Conservation (phyloP, 306 rosid genomes). For the Cyamopsis tetragonoloba region DNA sequence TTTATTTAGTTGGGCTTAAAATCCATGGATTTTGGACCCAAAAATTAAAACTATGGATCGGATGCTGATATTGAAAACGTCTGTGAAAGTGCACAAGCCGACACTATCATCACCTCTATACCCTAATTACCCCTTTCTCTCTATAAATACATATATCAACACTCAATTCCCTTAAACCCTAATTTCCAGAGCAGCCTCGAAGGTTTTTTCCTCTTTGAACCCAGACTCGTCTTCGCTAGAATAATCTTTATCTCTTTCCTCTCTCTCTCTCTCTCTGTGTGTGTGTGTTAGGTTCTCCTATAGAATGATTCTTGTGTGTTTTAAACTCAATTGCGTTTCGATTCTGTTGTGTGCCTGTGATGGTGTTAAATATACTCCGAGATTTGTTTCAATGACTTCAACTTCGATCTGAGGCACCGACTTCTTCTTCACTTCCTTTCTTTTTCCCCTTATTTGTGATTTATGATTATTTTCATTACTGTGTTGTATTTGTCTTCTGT, state of each 20-base stretch:
- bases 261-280: not conserved
- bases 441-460: accelerated
- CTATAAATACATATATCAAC: not conserved
- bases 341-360: conserved; percentile 44
- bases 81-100: not conserved
- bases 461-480: not conserved
- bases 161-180: not conserved
- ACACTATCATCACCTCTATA: not conserved
- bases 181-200: not conserved
- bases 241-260: too few relatives aligned
- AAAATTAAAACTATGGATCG: too few relatives aligned
- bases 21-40: too few relatives aligned
- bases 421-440: not conserved
- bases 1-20: too few relatives aligned
- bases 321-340: too few relatives aligned
- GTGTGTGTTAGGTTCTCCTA: too few relatives aligned
- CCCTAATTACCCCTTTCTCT: conserved; percentile 17
- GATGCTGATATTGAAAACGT: too few relatives aligned
- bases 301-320: too few relatives aligned
- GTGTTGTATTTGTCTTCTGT: not conserved
- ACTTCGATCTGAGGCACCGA: conserved; percentile 58
- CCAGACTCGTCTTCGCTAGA: not conserved
- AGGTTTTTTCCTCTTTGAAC: not conserved
- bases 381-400: conserved; percentile 51
- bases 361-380: conserved; percentile 76